Percentiles rank a stretch among this genome's conserved stretches.
phyloP scores from a whole-genome alignment of 2,329 filamentous ascomycete species.

The Fonsecaea multimorphosa region DNA sequence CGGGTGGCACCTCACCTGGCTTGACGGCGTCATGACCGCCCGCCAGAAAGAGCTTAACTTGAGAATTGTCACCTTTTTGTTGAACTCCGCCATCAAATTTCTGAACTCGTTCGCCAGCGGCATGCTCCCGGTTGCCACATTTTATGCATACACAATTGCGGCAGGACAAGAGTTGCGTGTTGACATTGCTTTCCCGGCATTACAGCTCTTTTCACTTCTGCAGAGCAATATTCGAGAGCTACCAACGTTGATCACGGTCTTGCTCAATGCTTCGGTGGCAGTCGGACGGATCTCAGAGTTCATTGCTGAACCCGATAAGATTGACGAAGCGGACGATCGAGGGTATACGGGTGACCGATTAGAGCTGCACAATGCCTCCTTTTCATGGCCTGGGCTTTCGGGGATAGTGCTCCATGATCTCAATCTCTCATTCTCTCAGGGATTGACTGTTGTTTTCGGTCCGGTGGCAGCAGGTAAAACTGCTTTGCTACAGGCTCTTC shows the following conservation, averaged over 20 bases:
- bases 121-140: constrained; percentile 78
- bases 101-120: constrained; percentile 74
- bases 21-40: constrained; percentile 70
- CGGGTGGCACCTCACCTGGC: constrained; percentile 79
- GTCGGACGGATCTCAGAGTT: constrained; percentile 82
- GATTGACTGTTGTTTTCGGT: constrained; percentile 67
- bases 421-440: constrained; percentile 60
- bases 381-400: constrained; percentile 76
- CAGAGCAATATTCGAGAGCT: constrained; percentile 75
- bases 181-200: constrained; percentile 83
- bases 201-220: constrained; percentile 79
- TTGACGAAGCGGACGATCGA: constrained; percentile 54
- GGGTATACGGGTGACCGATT: constrained; percentile 43
- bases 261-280: constrained; percentile 83
- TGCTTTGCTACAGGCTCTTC: constrained; percentile 63
- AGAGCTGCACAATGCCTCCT: constrained; percentile 68
- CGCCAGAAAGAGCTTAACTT: constrained; percentile 71
- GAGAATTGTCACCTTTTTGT: constrained; percentile 68
- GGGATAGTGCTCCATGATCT: constrained; percentile 62
- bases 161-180: constrained; percentile 72
- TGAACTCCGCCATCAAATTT: constrained; percentile 67
- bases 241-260: constrained; percentile 74
- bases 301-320: constrained; percentile 84
- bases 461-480: constrained; percentile 70
- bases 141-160: constrained; percentile 79